phyloP scores from a whole-genome alignment of 139 green algal genomes.

The Pleodorina starrii region DNA sequence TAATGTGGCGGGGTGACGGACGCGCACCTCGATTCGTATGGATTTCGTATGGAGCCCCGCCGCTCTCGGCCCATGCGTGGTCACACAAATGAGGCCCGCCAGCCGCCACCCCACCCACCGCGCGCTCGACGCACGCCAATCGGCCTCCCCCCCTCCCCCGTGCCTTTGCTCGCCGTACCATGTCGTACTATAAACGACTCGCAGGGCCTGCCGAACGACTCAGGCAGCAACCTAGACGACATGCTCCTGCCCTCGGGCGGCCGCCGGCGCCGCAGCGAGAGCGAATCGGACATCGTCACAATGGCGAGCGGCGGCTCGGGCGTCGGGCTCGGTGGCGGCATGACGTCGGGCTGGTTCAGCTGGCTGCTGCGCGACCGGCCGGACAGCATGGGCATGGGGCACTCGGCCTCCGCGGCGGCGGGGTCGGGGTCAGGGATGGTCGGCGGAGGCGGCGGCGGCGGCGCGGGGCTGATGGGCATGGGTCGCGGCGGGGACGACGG shows the following conservation, averaged over 20 bases:
- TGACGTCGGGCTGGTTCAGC: conserved; percentile 41
- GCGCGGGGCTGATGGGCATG: not conserved
- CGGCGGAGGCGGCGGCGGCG: not conserved
- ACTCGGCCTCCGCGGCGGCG: not conserved
- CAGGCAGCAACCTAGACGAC: conserved; percentile 23
- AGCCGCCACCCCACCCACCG: no score
- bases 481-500: conserved; percentile 11
- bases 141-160: no score
- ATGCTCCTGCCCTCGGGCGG: conserved; percentile 26
- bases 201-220: conserved; percentile 41
- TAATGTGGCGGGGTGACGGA: no score
- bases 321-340: not conserved
- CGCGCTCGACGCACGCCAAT: no score
- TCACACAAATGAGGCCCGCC: no score
- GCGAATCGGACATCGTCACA: conserved; percentile 15
- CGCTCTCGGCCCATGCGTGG: no score
- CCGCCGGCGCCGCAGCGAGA: conserved; percentile 30
- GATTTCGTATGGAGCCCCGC: no score
- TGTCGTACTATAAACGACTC: no score
- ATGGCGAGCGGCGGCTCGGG: not conserved
- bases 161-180: no score
- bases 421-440: not conserved
- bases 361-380: conserved; percentile 45
- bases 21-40: no score
- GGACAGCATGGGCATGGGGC: not conserved